Conservation (phyloP, 2,329 filamentous ascomycete genomes). For the Neodidymelliopsis sp. region DNA sequence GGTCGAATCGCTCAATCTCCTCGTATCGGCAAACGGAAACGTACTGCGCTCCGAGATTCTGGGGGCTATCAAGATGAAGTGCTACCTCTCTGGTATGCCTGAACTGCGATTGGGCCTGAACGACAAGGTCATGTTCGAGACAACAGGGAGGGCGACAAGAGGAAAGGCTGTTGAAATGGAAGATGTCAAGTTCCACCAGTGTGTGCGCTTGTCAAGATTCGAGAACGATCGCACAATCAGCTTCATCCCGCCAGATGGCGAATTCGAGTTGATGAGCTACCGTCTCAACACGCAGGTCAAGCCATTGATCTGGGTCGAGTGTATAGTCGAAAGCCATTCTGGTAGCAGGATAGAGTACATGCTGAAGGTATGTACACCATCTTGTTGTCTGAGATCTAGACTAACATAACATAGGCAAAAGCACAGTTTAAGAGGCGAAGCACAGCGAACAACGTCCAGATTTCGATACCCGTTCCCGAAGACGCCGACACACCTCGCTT, state of each 20-base stretch:
- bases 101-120: slow-evolving; percentile 93
- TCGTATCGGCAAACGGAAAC: slow-evolving; percentile 93
- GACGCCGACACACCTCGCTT: slow-evolving; percentile 96
- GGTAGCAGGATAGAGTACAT: slow-evolving; percentile 98
- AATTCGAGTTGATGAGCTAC: slow-evolving; percentile 99
- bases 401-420: slow-evolving; percentile 65
- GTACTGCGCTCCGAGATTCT: slow-evolving; percentile 96
- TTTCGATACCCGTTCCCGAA: slow-evolving; percentile 94
- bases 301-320: slow-evolving; percentile 98
- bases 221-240: slow-evolving; percentile 99
- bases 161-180: slow-evolving; percentile 99
- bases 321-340: slow-evolving; percentile 93
- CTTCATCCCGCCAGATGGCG: slow-evolving; percentile 97
- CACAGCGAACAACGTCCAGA: slow-evolving; percentile 98
- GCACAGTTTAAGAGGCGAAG: slow-evolving; percentile 98
- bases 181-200: slow-evolving; percentile 99
- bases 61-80: slow-evolving; percentile 99
- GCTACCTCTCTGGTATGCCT: slow-evolving; percentile 97
- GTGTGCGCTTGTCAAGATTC: slow-evolving; percentile 91
- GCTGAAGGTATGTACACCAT: slow-evolving; percentile 71
- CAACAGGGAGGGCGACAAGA: slow-evolving; percentile 88
- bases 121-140: slow-evolving; percentile 99
- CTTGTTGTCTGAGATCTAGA: not conserved
- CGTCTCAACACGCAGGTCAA: slow-evolving; percentile 98
- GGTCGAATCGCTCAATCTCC: slow-evolving; percentile 92